Evolutionary conservation across 768 basidiomycete genomes (phyloP).

Genomic region (Paxillus ammoniavirescens): DNA sequence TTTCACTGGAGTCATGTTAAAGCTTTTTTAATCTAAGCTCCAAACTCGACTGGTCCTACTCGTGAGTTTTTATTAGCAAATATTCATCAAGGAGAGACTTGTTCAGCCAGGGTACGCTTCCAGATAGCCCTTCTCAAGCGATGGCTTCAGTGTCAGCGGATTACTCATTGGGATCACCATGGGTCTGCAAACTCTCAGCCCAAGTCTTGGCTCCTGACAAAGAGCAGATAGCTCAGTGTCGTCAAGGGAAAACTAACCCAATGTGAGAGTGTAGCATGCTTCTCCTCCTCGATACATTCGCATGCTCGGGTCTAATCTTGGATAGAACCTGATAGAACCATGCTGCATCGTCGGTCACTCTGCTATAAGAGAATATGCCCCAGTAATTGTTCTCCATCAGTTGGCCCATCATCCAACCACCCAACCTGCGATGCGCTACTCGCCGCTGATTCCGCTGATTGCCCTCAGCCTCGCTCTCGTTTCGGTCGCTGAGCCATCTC

Average conservation of each 20-base stretch:
- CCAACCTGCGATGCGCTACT: conserved; percentile 11
- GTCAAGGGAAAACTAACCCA: not conserved
- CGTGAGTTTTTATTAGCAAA: not conserved
- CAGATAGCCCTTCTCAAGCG: not conserved
- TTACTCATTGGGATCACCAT: too few relatives aligned
- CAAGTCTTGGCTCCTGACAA: not conserved
- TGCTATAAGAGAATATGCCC: conserved; percentile 1
- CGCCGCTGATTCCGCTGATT: conserved; percentile 2
- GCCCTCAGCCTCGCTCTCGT: conserved; percentile 11
- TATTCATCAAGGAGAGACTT: not conserved
- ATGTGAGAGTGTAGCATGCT: not conserved
- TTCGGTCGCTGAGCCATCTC: conserved; percentile 14
- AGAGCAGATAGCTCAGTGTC: not conserved
- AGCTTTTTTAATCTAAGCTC: not conserved
- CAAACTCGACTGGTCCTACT: not conserved
- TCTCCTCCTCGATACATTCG: not conserved
- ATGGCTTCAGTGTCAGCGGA: not conserved
- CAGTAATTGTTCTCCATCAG: not conserved
- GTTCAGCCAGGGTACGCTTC: not conserved
- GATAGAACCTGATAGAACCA: not conserved
- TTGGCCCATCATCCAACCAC: not conserved
- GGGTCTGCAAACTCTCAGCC: not conserved
- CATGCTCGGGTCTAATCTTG: not conserved
- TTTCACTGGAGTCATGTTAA: too few relatives aligned
- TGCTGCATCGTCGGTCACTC: not conserved